Conservation (phyloP, 2,329 filamentous ascomycete species). For the Talaromyces sp. region DNA sequence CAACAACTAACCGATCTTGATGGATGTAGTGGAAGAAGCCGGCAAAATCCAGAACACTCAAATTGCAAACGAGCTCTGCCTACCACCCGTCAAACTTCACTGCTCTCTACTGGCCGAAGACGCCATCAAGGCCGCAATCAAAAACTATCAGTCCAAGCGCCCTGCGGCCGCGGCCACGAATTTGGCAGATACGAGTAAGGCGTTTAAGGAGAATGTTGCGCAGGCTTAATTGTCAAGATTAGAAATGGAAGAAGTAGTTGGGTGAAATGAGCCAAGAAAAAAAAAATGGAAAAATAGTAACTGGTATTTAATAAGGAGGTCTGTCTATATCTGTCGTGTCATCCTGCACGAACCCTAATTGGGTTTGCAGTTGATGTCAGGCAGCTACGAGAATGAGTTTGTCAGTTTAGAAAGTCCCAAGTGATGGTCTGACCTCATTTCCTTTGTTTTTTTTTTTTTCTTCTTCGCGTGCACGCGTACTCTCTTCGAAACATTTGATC, state of each 20-base stretch:
- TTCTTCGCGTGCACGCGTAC: neutral
- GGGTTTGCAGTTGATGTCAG: neutral
- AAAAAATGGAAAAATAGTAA: neutral
- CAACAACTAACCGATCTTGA: slow-evolving; percentile 18
- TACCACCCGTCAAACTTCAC: slow-evolving; percentile 83
- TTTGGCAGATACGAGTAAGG: slow-evolving; percentile 62
- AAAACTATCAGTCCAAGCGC: slow-evolving; percentile 89
- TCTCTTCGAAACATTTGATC: neutral
- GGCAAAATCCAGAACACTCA: slow-evolving; percentile 92
- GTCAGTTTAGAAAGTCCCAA: no score
- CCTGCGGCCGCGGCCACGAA: slow-evolving; percentile 70
- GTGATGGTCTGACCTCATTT: neutral
- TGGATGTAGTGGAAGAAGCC: slow-evolving; percentile 71
- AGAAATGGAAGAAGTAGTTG: no score
- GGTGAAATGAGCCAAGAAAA: neutral
- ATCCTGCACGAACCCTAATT: neutral
- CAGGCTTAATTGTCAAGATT: neutral
- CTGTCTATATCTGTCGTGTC: neutral
- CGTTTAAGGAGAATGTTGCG: slow-evolving; percentile 18
- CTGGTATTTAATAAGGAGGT: neutral
- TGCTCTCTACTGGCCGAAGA: slow-evolving; percentile 92
- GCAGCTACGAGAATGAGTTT: neutral
- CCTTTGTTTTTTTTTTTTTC: neutral
- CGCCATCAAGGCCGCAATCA: slow-evolving; percentile 87
- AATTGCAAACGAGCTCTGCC: slow-evolving; percentile 91